A percentile compares a stretch with the other conserved stretches of the same genome.
Conservation (phyloP, 1,284 basidiomycete genomes). For the Puccinia polysora region DNA sequence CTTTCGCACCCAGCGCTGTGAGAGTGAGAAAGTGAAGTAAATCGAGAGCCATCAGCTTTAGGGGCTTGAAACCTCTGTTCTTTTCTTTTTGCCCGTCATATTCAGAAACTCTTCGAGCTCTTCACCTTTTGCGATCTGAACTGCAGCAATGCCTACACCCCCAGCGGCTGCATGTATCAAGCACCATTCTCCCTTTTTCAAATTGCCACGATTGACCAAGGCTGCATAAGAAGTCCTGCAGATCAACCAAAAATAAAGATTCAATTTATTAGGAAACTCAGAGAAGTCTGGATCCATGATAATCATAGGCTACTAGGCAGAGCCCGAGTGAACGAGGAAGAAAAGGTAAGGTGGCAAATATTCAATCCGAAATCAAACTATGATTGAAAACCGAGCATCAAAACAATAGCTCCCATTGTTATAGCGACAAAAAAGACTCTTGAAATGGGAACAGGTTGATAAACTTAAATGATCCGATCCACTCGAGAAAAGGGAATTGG, state of each 20-base stretch:
- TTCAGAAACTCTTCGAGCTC: too few species aligned
- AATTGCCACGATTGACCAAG: slow-evolving; percentile 71
- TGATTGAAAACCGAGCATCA: too few species aligned
- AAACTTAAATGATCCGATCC: neutral
- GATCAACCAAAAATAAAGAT: neutral
- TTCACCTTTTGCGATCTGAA: slow-evolving; percentile 73
- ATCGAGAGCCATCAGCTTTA: neutral
- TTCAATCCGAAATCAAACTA: too few species aligned
- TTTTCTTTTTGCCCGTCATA: neutral
- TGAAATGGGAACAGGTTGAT: too few species aligned
- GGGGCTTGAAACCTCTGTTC: neutral
- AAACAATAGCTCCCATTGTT: too few species aligned
- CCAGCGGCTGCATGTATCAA: slow-evolving; percentile 63
- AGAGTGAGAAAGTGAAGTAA: neutral
- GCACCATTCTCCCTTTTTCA: slow-evolving; percentile 65
- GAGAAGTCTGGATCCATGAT: too few species aligned
- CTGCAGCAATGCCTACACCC: slow-evolving; percentile 84
- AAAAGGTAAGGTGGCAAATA: too few species aligned
- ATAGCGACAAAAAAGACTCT: too few species aligned
- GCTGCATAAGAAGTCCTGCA: slow-evolving; percentile 72
- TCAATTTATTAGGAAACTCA: neutral
- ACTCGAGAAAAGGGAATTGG: neutral
- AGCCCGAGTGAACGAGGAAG: too few species aligned
- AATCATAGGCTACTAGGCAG: too few species aligned
- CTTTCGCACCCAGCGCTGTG: slow-evolving; percentile 52